Evolutionary conservation across 768 basidiomycete species (phyloP).

Genomic region (Auricularia cornea): DNA sequence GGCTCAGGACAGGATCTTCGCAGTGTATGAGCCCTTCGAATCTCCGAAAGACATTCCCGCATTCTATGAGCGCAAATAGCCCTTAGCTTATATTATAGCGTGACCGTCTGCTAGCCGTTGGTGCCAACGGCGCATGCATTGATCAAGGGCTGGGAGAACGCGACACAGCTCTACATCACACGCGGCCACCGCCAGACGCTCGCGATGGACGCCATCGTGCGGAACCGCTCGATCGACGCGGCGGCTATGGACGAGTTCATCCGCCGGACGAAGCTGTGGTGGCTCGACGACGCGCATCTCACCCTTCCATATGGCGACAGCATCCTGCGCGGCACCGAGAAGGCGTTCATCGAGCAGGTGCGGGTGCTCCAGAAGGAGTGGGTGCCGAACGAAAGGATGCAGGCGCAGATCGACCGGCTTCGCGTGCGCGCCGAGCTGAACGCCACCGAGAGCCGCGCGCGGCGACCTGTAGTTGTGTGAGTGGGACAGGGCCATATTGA

Average conservation of each 20-base stretch:
- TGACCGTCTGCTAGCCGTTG: no score
- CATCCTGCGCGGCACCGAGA: neutral
- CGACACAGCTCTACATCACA: neutral
- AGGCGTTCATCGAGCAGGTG: neutral
- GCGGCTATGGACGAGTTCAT: neutral
- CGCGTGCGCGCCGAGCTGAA: neutral
- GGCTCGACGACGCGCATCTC: neutral
- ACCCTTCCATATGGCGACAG: neutral
- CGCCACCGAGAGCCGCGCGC: neutral
- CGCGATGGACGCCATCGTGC: neutral
- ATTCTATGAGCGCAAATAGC: no score
- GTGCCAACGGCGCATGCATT: no score
- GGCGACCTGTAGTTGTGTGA: neutral
- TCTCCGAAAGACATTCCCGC: no score
- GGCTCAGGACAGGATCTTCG: no score
- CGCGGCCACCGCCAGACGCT: neutral
- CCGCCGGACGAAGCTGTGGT: neutral
- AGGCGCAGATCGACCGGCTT: neutral
- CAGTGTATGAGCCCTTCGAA: no score
- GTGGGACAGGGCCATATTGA: neutral
- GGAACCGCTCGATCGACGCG: neutral
- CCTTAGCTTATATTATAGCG: no score
- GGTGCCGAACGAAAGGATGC: neutral
- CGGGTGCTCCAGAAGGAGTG: neutral
- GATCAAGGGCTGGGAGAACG: neutral